Evolutionary conservation across 2,329 filamentous ascomycete genomes (phyloP), one percentile per base, ranked within the genome.

Genomic region (Diaporthe sp.): DNA sequence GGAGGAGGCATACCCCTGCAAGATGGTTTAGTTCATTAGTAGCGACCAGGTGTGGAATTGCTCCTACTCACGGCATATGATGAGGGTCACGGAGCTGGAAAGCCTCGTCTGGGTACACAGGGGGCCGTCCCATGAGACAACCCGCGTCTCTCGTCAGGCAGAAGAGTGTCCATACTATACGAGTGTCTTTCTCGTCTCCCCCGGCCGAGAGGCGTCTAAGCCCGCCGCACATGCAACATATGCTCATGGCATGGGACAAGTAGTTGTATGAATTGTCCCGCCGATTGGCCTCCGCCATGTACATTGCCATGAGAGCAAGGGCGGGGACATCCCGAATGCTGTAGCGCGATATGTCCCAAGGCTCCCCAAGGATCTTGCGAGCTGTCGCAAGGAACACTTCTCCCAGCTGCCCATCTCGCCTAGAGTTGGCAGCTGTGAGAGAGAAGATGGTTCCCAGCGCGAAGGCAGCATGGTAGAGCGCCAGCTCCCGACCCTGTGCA

Each of bases 101-200:
- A 3, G 86, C 85, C 47, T 88, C 86, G 55, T 88, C 86, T 44
- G 82, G 81, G 17, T 88, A 84, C 3, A 83, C 82, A 0, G 86
- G 84, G 1, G 87, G 86, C 19, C 87, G 83, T 7, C 88, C 87
- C 82, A 88, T 86, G 6, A 88, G 80, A 72, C 85, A 88, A 75
- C 86, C 85, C 55, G 88, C 76, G 78, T 82, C 83, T 42, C 86
- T 82, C 75, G 89, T 87, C 19, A 89, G 78, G n/a, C 86, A 82
- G 72, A 88, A 89, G 2, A 88, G 81, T 0, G 87, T 89, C 87
- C 87, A 89, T 71, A 89, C 88, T 8, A 86, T 81, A 47, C 87
- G 81, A 76, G 86, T 88, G 1, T 83, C 84, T 30, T 79, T 78
- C 77, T 88, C 87, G 55, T 87, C 83, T 4, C 83, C 79, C n/a